Evolutionary conservation across 169 alveolate genomes (phyloP), one percentile per base, ranked within the genome.

Genomic region (Perkinsus olseni): DNA sequence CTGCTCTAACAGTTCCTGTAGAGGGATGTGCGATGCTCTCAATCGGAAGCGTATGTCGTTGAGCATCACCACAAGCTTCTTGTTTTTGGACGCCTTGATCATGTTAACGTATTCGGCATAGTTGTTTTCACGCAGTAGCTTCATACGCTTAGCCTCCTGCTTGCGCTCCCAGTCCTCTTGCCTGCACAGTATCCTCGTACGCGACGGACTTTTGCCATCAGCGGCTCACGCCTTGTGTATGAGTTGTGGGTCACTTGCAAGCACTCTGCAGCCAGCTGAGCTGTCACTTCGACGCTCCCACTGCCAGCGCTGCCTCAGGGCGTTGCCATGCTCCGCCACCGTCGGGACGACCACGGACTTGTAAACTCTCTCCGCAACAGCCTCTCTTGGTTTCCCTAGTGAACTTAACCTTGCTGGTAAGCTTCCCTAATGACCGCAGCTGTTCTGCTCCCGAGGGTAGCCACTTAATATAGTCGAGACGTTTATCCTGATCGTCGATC

Each of bases 1-100:
- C 92, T 98, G 97, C 91, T 97, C 96, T 91, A 98, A 95, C 82
- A 98, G 96, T 91, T 97, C 97, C 74, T 96, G 95, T 36, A 40
- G 11, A 40, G 50, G 3, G 50, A 11, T 11, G 50, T n/a, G 50
- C 50, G 36, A 62, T 6, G 28, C 82, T 3, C 82, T 62, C 82
- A 8, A 62, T 24, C 37, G 8, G 31, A n/a, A n/a, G n/a, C n/a
- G n/a, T n/a, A 0, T 3, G 31, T 62, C 82, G 31, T 8, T 13
- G 82, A 13, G 82, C 31, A 0, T 62, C 82, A 62, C 82, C 82
- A 62, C 82, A 62, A 98, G 94, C 93, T 98, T 96, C 0, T 97
- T 95, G 93, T 96, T 97, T 95, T 98, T 98, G 10, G 98, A 96
- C 38, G 96, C 96, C 39, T 96, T 96, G 37, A 98, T 91, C 94